Evolutionary conservation across 495 filamentous ascomycete genomes (phyloP), one percentile per base, ranked within the genome.

Genomic region (Penicillium alfredii): DNA sequence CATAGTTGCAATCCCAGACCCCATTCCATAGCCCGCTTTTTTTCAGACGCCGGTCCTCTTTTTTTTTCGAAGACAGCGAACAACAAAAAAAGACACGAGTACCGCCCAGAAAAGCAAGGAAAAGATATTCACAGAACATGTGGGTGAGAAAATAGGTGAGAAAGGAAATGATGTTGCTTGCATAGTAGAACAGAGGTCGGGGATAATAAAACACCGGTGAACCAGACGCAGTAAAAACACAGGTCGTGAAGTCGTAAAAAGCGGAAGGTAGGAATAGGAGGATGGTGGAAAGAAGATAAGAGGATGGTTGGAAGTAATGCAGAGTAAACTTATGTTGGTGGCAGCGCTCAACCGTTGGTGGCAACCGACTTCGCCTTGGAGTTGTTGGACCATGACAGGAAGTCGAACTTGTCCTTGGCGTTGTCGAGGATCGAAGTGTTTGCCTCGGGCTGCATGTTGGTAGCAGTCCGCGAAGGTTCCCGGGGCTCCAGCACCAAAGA

Each of bases 401-500:
- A 69, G 42, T 77, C 74, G 35, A 77, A 76, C 30, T 73, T 75
- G 38, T 78, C 72, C 45, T 66, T 71, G 26, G 58, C 62, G 22
- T 55, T 69, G 44, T 83, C 80, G 29, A 70, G 49, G 0, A 75
- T 66, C 4, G 73, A 71, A 3, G 56, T 62, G 28, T 68, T 57
- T 19, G 70, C 58, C 38, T 69, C 62, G 19, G 53, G 43, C 35
- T 20, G 44, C 28, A 45, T 35, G 7, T 35, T 55, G 42, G 17
- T 31, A 25, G 22, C 36, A 11, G 40, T 42, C 42, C 53, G 45
- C 4, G 44, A 45, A 3, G 52, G 22, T 33, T 92, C 88, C 25
- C 86, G 70, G 6, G 92, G 92, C 48, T 98, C 92, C 11, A 97
- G 79, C 6, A 92, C 58, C 22, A 95, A 65, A 18, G 86, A 94